Conservation (phyloP, 257 asterid species). For the Vinca minor region DNA sequence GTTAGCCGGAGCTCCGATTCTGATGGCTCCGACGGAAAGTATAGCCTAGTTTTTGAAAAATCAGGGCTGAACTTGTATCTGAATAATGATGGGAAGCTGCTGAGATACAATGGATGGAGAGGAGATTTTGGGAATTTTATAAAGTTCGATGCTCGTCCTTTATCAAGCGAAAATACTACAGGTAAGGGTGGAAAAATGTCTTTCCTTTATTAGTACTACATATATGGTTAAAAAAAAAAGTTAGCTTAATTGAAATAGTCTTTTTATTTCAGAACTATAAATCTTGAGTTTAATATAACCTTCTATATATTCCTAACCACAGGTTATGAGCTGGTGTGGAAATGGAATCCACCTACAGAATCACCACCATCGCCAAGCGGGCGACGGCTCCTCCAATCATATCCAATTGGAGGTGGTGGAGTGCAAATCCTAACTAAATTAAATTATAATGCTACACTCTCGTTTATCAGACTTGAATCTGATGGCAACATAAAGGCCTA, state of each 20-base stretch:
- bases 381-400: constrained; percentile 5
- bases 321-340: background rate
- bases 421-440: background rate
- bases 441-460: constrained; percentile 11
- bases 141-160: background rate
- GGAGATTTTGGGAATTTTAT: constrained; percentile 7
- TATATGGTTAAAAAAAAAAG: too few species aligned
- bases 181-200: too few species aligned
- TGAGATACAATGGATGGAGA: constrained; percentile 17
- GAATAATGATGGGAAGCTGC: background rate
- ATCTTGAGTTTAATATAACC: too few species aligned
- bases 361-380: background rate
- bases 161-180: constrained; percentile 3
- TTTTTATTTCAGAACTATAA: too few species aligned
- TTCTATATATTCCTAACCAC: too few species aligned
- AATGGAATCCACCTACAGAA: background rate
- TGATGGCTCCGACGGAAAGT: constrained; percentile 13
- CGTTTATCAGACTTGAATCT: constrained; percentile 17
- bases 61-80: constrained; percentile 13
- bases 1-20: constrained; percentile 15
- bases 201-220: too few species aligned
- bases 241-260: too few species aligned
- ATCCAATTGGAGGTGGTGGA: background rate
- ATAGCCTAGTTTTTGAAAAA: constrained; percentile 11
- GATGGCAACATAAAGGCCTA: constrained; percentile 18